A percentile compares a stretch with the other conserved stretches of the same genome.
These are phyloP conservation scores for Boletellus dicymbophilus DNA, from an alignment of 1,284 basidiomycete genomes.

Conservation along the genomic window DNA sequence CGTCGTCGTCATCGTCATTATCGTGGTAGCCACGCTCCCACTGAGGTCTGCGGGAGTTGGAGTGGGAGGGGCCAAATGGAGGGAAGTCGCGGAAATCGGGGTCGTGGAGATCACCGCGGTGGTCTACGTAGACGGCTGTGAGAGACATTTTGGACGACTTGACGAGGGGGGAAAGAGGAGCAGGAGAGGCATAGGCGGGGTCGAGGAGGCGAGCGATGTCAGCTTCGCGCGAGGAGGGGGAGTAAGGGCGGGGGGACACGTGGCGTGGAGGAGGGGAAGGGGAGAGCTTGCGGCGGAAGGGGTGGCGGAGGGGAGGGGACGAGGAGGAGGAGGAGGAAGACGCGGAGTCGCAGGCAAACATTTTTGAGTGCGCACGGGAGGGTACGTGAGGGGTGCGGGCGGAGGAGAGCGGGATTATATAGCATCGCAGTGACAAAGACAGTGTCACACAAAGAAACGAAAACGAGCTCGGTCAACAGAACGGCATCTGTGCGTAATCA, in stretches of 20 bases:
- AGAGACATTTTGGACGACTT: slow-evolving; percentile 22
- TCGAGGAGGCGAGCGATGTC: slow-evolving; percentile 66
- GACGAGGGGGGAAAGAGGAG: slow-evolving; percentile 29
- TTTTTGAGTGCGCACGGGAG: slow-evolving; percentile 2
- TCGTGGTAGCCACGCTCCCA: slow-evolving; percentile 29
- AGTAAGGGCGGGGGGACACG: slow-evolving; percentile 25
- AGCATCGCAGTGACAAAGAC: slow-evolving; percentile 28
- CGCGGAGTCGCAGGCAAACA: slow-evolving; percentile 18
- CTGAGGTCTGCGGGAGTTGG: slow-evolving; percentile 19
- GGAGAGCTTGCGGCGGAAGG: slow-evolving; percentile 22
- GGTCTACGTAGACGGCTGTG: slow-evolving; percentile 54
- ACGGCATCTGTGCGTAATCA: slow-evolving; percentile 32
- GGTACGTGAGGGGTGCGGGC: slow-evolving; percentile 7
- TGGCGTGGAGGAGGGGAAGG: slow-evolving; percentile 25
- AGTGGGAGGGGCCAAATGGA: slow-evolving; percentile 29
- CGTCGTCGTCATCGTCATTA: slow-evolving; percentile 35
- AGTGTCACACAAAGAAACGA: slow-evolving; percentile 27
- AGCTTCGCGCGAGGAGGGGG: slow-evolving; percentile 33
- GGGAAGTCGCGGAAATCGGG: slow-evolving; percentile 69
- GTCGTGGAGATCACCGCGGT: slow-evolving; percentile 63
- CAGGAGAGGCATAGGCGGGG: slow-evolving; percentile 55
- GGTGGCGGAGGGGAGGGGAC: slow-evolving; percentile 21
- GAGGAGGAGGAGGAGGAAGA: slow-evolving; percentile 24
- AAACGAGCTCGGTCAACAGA: slow-evolving; percentile 22
- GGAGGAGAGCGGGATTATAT: slow-evolving; percentile 34